phyloP scores from a whole-genome alignment of 2,329 filamentous ascomycete species.

The Dryadomyces quercus-mongolicae region DNA sequence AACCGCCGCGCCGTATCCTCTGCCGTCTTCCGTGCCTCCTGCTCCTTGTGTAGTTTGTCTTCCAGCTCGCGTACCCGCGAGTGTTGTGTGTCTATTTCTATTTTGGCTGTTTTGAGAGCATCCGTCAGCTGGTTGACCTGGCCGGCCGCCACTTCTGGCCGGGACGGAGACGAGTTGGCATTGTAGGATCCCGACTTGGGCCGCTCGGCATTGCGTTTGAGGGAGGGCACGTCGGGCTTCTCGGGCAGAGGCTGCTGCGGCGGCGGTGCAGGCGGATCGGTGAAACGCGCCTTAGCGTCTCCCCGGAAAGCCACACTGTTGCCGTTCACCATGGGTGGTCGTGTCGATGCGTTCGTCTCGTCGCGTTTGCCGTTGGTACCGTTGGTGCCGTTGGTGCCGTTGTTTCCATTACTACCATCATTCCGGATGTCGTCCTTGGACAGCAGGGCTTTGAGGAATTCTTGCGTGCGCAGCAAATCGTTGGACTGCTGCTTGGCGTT shows the following conservation, averaged over 20 bases:
- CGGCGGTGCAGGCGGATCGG: slow-evolving; percentile 83
- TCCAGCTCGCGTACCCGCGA: slow-evolving; percentile 73
- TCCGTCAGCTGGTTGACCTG: slow-evolving; percentile 80
- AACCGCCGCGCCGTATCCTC: slow-evolving; percentile 70
- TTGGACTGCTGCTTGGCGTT: slow-evolving; percentile 77
- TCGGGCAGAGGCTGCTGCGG: slow-evolving; percentile 88
- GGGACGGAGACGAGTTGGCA: slow-evolving; percentile 45
- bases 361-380: slow-evolving; percentile 40
- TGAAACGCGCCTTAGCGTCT: slow-evolving; percentile 75
- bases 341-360: slow-evolving; percentile 2
- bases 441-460: slow-evolving; percentile 68
- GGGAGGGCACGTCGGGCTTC: slow-evolving; percentile 68
- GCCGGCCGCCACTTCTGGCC: slow-evolving; percentile 42
- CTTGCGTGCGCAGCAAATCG: slow-evolving; percentile 70
- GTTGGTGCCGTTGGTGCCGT: too few relatives aligned
- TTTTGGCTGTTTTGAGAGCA: slow-evolving; percentile 69
- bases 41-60: slow-evolving; percentile 63
- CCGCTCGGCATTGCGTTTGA: slow-evolving; percentile 68
- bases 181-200: slow-evolving; percentile 40
- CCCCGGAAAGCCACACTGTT: slow-evolving; percentile 45
- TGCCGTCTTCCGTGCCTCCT: slow-evolving; percentile 68
- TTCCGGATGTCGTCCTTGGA: slow-evolving; percentile 57
- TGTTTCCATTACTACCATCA: too few relatives aligned
- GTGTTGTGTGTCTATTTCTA: slow-evolving; percentile 75
- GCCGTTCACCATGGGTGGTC: slow-evolving; percentile 32